phyloP scores from a whole-genome alignment of 2,329 filamentous ascomycete genomes.

The Cladosporium oxysporum region DNA sequence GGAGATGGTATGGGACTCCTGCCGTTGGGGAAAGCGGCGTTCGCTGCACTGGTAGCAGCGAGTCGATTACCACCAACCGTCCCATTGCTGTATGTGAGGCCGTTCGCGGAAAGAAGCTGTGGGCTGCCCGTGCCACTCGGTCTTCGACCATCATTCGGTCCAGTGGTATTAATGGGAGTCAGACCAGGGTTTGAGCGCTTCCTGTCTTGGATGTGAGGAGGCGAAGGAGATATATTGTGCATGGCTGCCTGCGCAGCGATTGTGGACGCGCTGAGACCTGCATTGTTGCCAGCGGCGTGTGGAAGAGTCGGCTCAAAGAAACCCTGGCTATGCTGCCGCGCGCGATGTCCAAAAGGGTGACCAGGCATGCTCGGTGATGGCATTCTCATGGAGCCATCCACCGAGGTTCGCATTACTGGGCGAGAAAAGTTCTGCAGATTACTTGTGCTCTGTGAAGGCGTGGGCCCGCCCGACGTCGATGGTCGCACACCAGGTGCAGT shows the following conservation, averaged over 20 bases:
- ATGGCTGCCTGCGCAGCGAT: conserved; percentile 79
- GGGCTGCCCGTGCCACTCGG: conserved; percentile 36
- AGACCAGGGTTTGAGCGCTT: conserved; percentile 76
- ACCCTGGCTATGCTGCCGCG: conserved; percentile 71
- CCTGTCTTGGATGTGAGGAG: conserved; percentile 42
- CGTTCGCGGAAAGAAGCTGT: conserved; percentile 26
- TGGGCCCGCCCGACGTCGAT: conserved; percentile 36
- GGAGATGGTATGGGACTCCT: conserved; percentile 56
- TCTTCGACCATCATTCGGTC: conserved; percentile 24
- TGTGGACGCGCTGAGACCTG: conserved; percentile 65
- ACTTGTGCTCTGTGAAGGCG: conserved; percentile 35
- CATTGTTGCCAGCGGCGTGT: conserved; percentile 33
- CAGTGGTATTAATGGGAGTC: conserved; percentile 47
- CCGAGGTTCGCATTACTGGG: conserved; percentile 36
- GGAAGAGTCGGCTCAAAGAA: conserved; percentile 75
- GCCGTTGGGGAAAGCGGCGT: conserved; percentile 65
- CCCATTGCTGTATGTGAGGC: conserved; percentile 59
- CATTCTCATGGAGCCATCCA: conserved; percentile 34
- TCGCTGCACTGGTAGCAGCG: conserved; percentile 71
- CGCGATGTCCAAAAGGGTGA: conserved; percentile 53
- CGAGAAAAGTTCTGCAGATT: conserved; percentile 39
- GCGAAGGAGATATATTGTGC: conserved; percentile 48
- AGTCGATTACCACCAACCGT: conserved; percentile 61
- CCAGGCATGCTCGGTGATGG: conserved; percentile 33
- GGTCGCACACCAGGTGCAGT: conserved; percentile 35